Base-by-base conservation (phyloP, 176 grass and related monocot genomes). In the Carex scoparia region DNA sequence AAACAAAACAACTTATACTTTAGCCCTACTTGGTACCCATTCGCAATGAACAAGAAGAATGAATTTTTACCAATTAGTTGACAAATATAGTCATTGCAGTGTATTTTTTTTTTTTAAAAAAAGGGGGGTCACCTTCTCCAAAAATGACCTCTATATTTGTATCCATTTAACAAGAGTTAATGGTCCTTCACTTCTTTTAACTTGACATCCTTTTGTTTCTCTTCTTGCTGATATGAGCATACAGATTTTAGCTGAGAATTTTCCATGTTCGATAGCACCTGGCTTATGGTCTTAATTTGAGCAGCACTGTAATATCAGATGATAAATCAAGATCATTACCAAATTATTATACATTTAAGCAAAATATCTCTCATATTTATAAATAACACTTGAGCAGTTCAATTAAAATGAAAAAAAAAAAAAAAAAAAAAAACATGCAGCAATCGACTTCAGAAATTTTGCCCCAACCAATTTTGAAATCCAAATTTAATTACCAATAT, bases 211-310 rank as follows among this genome's bases (percentile, higher is more conserved):
- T 92, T 84, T 19, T 58, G 68, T 68, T 79, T 67, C 78, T 86
- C 73, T 59, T 61, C 59, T 16, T 3, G 54, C 46, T 31, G 54
- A 65, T 82, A 74, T 31, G 72, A 63, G 37, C 79, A 68, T 13
- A 87, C 57, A 84, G 93, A 82, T 40, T 23, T 93, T 46, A 95
- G 83, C 59, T 95, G 93, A 60, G 89, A 89, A 49, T 58, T 95
- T 79, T 95, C 93, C 93, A 95, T 93, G 58, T 95, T 91, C 69
- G 91, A 91, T 42, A 95, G 90, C 11, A 95, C 27, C 77, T 88
- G 91, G 33, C 89, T 86, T 76, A 95, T 84, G 33, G 93, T 95
- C 89, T 93, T 93, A 79, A 95, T 88, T 84, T 95, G 91, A 56
- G 93, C 82, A 78, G 89, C 91, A 80, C 91, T 95, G 89, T 33